A percentile compares a stretch with the other conserved stretches of the same genome.
Evolutionary conservation across 1,139 yeast species (phyloP).

Genomic region (Protomyces arabidopsidicola): DNA sequence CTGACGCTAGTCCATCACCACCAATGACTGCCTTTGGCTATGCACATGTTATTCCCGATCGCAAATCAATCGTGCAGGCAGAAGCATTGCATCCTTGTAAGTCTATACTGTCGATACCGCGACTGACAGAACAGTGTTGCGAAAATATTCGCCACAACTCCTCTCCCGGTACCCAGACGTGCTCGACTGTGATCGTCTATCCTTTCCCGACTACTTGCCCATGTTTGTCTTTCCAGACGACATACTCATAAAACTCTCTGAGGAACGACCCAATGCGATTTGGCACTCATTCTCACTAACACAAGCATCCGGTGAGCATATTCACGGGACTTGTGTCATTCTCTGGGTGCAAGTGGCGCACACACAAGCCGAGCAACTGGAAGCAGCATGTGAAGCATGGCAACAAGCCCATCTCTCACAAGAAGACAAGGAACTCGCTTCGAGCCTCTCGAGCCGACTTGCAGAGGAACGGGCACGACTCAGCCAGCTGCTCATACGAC

Average conservation of each 20-base stretch:
- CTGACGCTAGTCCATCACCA: no score
- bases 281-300: slow-evolving; percentile 33
- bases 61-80: neutral
- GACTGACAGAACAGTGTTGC: no score
- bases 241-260: slow-evolving; percentile 28
- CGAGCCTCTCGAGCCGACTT: slow-evolving; percentile 17
- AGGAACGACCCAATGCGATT: slow-evolving; percentile 28
- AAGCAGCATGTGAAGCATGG: slow-evolving; percentile 29
- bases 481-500: slow-evolving; percentile 1
- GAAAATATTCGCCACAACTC: neutral
- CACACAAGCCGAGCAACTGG: slow-evolving; percentile 26
- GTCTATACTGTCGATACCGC: no score
- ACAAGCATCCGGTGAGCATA: slow-evolving; percentile 26
- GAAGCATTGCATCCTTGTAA: neutral
- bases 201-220: slow-evolving; percentile 32
- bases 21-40: neutral
- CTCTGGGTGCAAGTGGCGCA: slow-evolving; percentile 30
- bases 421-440: slow-evolving; percentile 30
- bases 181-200: slow-evolving; percentile 27
- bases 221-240: slow-evolving; percentile 34
- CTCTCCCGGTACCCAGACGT: slow-evolving; percentile 23
- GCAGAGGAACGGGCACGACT: slow-evolving; percentile 24
- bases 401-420: slow-evolving; percentile 21
- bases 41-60: neutral
- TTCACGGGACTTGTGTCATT: slow-evolving; percentile 31